Conservation (phyloP, 208 protist genomes). For the Acanthamoeba rhysodes region DNA sequence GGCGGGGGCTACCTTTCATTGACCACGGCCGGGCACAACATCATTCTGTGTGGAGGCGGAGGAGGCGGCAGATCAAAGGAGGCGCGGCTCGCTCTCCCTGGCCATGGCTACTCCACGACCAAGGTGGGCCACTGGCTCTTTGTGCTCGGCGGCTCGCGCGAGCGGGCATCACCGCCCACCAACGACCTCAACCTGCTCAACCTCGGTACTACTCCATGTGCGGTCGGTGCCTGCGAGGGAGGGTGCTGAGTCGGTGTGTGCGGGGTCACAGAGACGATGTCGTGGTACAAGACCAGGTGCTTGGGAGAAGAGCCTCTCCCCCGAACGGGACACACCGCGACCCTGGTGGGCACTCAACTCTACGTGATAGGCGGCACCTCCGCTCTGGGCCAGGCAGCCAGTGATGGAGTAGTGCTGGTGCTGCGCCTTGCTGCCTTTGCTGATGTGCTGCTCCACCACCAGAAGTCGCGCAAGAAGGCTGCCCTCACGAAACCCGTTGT, state of each 20-base stretch:
- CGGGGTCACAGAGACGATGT: background rate
- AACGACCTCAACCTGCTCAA: background rate
- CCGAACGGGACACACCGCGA: background rate
- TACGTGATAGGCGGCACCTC: background rate
- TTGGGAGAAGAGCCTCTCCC: background rate
- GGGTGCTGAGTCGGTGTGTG: background rate
- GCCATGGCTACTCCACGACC: background rate
- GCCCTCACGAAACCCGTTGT: background rate
- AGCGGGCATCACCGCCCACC: background rate
- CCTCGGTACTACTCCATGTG: background rate
- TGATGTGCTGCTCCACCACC: background rate
- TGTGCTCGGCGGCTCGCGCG: background rate
- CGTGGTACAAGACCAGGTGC: conserved; percentile 30
- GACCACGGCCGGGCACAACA: background rate
- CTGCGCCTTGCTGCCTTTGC: background rate
- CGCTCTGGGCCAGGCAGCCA: background rate
- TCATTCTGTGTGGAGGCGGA: background rate
- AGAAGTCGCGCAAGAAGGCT: background rate
- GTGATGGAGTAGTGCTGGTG: background rate
- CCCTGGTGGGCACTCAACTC: background rate
- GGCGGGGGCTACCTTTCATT: background rate
- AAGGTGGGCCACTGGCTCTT: conserved; percentile 60
- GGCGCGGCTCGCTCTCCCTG: too few relatives aligned
- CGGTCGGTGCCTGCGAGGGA: background rate
- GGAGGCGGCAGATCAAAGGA: too few relatives aligned